A percentile compares a stretch with the other conserved stretches of the same genome.
Evolutionary conservation across 768 basidiomycete genomes (phyloP).

Genomic region (Naganishia friedmannii): DNA sequence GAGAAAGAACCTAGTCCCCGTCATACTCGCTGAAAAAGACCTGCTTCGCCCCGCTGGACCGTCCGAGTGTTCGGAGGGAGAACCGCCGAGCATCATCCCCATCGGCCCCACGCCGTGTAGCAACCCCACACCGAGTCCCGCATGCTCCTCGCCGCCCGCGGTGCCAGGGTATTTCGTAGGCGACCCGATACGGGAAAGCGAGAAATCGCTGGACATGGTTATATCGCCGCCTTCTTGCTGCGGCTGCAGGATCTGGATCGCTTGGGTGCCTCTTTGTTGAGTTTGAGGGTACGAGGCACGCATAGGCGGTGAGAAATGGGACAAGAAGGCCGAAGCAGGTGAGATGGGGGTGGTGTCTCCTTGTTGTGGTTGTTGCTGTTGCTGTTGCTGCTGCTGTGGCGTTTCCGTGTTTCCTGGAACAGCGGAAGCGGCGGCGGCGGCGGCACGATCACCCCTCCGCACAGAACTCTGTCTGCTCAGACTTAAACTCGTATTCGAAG

Average conservation of each 20-base stretch:
- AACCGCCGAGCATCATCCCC: slow-evolving; percentile 7
- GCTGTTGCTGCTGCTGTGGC: neutral
- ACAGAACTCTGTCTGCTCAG: slow-evolving; percentile 11
- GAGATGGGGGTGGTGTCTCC: slow-evolving; percentile 36
- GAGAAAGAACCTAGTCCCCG: neutral
- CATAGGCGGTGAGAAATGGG: slow-evolving; percentile 42
- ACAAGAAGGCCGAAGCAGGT: slow-evolving; percentile 51
- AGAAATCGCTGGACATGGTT: slow-evolving; percentile 1
- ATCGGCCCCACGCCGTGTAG: neutral
- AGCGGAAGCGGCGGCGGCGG: neutral
- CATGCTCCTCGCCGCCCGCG: neutral
- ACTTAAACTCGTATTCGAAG: too few species aligned
- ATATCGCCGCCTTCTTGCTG: neutral
- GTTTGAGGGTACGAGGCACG: neutral
- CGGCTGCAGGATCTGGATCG: slow-evolving; percentile 3
- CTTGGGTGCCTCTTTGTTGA: neutral
- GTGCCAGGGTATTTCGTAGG: neutral
- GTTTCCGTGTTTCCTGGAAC: neutral
- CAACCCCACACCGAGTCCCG: neutral
- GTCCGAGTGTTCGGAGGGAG: neutral
- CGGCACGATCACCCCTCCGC: neutral
- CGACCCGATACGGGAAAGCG: neutral
- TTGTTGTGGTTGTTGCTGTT: neutral
- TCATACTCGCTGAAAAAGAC: slow-evolving; percentile 1
- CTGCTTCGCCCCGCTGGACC: neutral